These are phyloP conservation scores for Ustilago crameri DNA, from an alignment of 1,284 basidiomycete species.

Conservation along the genomic window DNA sequence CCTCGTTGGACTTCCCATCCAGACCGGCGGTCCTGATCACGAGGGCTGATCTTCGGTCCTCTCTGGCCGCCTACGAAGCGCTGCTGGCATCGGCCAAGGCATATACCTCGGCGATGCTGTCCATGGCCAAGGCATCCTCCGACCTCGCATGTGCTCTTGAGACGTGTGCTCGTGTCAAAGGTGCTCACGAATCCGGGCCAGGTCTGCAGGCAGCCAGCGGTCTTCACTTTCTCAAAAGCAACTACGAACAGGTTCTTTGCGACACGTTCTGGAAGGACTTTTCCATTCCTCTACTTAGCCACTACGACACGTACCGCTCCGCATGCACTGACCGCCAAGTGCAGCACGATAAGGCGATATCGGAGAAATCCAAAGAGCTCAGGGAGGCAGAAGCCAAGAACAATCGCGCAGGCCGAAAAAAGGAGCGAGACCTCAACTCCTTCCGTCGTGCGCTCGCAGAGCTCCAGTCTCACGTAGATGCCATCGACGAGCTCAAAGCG, in stretches of 20 bases:
- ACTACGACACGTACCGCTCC: constrained; percentile 81
- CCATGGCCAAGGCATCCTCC: constrained; percentile 85
- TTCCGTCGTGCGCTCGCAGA: constrained; percentile 69
- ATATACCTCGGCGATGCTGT: constrained; percentile 84
- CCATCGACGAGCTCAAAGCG: constrained; percentile 81
- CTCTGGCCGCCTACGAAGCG: constrained; percentile 83
- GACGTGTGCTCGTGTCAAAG: constrained; percentile 63
- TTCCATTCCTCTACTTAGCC: constrained; percentile 85
- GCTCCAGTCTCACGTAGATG: constrained; percentile 87
- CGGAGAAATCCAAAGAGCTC: constrained; percentile 85
- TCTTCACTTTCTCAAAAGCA: constrained; percentile 88
- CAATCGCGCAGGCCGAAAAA: constrained; percentile 76
- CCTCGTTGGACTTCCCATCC: constrained; percentile 77
- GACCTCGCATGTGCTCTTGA: constrained; percentile 78
- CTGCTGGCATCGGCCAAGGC: constrained; percentile 81
- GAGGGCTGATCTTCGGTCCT: constrained; percentile 79
- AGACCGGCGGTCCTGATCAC: constrained; percentile 81
- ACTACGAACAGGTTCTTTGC: constrained; percentile 90
- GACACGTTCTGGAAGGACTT: constrained; percentile 89
- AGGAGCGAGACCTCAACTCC: constrained; percentile 73
- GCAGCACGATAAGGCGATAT: constrained; percentile 66
- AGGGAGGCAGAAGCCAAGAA: constrained; percentile 88
- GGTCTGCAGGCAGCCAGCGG: constrained; percentile 71
- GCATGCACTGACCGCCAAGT: constrained; percentile 73
- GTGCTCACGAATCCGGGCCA: constrained; percentile 58